phyloP scores from a whole-genome alignment of 345 rosid genomes.

The Stellera chamaejasme region DNA sequence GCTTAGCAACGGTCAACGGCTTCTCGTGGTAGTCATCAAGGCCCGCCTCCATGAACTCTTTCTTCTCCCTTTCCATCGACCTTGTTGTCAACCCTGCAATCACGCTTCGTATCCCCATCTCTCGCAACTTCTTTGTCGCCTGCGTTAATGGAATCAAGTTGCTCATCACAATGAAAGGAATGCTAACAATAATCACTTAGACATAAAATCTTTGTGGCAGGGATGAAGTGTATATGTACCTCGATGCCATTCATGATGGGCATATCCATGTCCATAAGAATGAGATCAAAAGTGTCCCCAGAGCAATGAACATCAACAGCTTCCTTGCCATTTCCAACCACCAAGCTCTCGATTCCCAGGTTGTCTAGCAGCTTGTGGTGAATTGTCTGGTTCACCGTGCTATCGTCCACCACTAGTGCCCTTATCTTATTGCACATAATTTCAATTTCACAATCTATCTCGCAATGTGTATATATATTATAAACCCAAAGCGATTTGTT shows the following conservation, averaged over 20 bases:
- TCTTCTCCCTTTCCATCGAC: conserved; percentile 26
- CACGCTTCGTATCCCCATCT: conserved; percentile 59
- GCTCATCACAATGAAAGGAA: too few species aligned
- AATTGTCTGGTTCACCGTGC: conserved; percentile 31
- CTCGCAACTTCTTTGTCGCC: conserved; percentile 66
- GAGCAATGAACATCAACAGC: conserved; percentile 56
- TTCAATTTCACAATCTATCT: too few species aligned
- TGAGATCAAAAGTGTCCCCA: conserved; percentile 58
- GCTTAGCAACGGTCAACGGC: conserved; percentile 66
- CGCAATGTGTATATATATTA: too few species aligned
- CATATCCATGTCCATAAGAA: conserved; percentile 91
- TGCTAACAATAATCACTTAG: too few species aligned
- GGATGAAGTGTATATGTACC: too few species aligned
- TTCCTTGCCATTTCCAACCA: conserved; percentile 55
- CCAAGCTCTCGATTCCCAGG: conserved; percentile 44
- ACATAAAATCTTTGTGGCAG: too few species aligned
- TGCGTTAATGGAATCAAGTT: conserved; percentile 8
- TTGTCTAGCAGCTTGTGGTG: conserved; percentile 43
- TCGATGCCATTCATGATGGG: conserved; percentile 79
- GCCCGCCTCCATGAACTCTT: conserved; percentile 69
- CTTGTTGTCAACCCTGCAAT: conserved; percentile 66
- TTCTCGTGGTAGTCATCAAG: conserved; percentile 72
- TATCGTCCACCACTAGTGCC: conserved; percentile 72
- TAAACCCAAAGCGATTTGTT: too few species aligned
- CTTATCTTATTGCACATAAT: conserved; percentile 10